Base-by-base conservation (phyloP, 225 moss, liverwort and hornwort genomes). In the Polytrichum formosum region DNA sequence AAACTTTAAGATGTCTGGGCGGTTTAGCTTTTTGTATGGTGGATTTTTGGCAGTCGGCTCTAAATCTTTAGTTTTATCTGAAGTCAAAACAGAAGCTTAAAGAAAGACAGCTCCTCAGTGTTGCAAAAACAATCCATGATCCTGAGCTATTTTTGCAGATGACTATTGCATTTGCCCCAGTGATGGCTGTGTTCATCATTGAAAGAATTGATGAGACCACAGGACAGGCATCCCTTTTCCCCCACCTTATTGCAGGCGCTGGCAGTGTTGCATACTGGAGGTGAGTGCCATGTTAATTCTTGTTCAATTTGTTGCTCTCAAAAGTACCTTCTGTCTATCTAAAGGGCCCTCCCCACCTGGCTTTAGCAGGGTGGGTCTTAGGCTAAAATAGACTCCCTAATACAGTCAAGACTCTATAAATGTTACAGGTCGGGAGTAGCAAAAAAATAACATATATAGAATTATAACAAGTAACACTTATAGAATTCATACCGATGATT, bases 161-260 rank as follows among this genome's bases (percentile, higher is more conserved):
- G 97, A 98, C 97, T 26, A 60, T 98, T n/a, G 88, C 82, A 37
- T 98, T 98, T 75, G 83, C 97, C 73, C 85, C 97, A 72, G 92
- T 98, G 80, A 92, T 98, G 97, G 97, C 97, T 61, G 97, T 98
- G 46, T 98, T 98, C 67, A 87, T 98, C 69, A 98, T 98, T 58
- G 97, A 98, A 78, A 88, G 97, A 55, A 98, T 98, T 72, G 94
- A 98, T 70, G 97, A 98, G 75, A 78, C 75, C 54, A 90, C 88
- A 35, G 97, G 97, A 83, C 83, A 82, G 72, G 90, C 91, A 27
- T 98, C 94, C 62, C 80, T 98, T 37, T 65, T 91, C 63, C 97
- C 94, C 21, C 92, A 94, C 76, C 91, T 98, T 70, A 83, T 87
- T 74, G 92, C 74, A 67, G 94, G 97, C 46, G 76, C 85, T 68